Base-by-base conservation (phyloP, 164 flowering plant genomes). In the Chloranthus sessilifolius region DNA sequence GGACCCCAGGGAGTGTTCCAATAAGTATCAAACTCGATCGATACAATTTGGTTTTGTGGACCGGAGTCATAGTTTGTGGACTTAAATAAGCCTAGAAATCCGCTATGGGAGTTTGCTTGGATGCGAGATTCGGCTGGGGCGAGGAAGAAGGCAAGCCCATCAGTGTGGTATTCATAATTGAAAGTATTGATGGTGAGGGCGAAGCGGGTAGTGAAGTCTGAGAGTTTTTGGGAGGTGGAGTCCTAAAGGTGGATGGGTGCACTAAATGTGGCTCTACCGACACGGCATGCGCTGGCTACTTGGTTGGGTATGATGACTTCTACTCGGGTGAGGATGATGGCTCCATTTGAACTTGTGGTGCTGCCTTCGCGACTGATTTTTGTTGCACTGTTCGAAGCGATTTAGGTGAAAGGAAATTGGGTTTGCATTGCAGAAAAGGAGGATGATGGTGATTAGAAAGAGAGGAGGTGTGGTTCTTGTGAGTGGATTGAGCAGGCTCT, bases 171-270 rank as follows among this genome's bases (percentile, higher is more conserved):
- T 35, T 68, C 72, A 19, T 49, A 50, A 0, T 2, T 3, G 3
- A 0, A 40, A 11, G 62, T 56, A 50, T 65, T 65, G 5, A 81
- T 60, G 44, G 19, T 33, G 53, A 78, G 69, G 48, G 79, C 29
- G 56, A 74, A 82, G 39, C 39, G 66, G 5, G 83, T 64, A 0
- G 66, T 50, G 72, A 83, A 78, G 44, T 81, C 74, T 0, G 82
- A 5, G 11, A 50, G 35, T 3, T 29, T 43, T 21, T 48, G 37
- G 9, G 56, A 55, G 20, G 55, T 1, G 1, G 28, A 11, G 23
- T 64, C 63, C 51, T 47, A 59, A 5, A 57, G 27, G 17, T 4
- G 62, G 8, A 63, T 43, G 1, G 22, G 36, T 3, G 37, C 16
- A 17, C 7, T 0, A 25, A 29, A 63, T 0, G 10, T 31, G 22